A percentile compares a stretch with the other conserved stretches of the same genome.
phyloP scores from a whole-genome alignment of 2,329 filamentous ascomycete species.

The Ceratocystis lukuohia region DNA sequence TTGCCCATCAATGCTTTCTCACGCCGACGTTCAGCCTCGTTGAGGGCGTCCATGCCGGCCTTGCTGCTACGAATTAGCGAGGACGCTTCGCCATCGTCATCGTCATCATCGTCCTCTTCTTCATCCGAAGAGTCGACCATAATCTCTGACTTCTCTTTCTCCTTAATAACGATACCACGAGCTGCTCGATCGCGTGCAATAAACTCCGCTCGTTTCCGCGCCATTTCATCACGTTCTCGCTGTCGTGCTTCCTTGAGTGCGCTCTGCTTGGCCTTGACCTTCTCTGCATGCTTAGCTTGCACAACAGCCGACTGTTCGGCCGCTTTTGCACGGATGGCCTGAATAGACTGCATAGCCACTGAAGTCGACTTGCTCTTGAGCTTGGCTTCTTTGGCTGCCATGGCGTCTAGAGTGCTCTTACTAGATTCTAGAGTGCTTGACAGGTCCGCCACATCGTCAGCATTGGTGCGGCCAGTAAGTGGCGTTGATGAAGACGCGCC shows the following conservation, averaged over 20 bases:
- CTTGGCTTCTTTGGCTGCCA: slow-evolving; percentile 30
- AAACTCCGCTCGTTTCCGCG: slow-evolving; percentile 55
- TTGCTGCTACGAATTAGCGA: slow-evolving; percentile 36
- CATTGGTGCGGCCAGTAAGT: slow-evolving; percentile 29
- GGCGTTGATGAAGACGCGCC: slow-evolving; percentile 22
- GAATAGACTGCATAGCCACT: slow-evolving; percentile 17
- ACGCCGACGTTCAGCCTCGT: slow-evolving; percentile 35
- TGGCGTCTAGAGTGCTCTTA: slow-evolving; percentile 33
- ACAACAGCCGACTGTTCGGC: slow-evolving; percentile 17
- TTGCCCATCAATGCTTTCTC: slow-evolving; percentile 39
- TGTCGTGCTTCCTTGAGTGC: slow-evolving; percentile 57
- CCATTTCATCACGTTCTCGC: slow-evolving; percentile 60
- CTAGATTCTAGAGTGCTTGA: slow-evolving; percentile 35
- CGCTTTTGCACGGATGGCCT: slow-evolving; percentile 15
- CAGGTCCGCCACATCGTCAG: slow-evolving; percentile 36
- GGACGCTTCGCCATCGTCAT: slow-evolving; percentile 37
- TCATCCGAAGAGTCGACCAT: slow-evolving; percentile 81
- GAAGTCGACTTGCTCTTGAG: slow-evolving; percentile 22
- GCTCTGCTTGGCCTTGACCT: slow-evolving; percentile 22
- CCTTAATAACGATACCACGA: slow-evolving; percentile 29
- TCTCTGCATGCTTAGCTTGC: slow-evolving; percentile 22
- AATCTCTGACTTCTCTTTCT: slow-evolving; percentile 42
- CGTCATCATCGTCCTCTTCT: slow-evolving; percentile 45
- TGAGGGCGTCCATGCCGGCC: slow-evolving; percentile 35
- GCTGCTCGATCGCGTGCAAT: slow-evolving; percentile 50